Conservation (phyloP, 2,329 filamentous ascomycete genomes). For the Biscogniauxia sp. region DNA sequence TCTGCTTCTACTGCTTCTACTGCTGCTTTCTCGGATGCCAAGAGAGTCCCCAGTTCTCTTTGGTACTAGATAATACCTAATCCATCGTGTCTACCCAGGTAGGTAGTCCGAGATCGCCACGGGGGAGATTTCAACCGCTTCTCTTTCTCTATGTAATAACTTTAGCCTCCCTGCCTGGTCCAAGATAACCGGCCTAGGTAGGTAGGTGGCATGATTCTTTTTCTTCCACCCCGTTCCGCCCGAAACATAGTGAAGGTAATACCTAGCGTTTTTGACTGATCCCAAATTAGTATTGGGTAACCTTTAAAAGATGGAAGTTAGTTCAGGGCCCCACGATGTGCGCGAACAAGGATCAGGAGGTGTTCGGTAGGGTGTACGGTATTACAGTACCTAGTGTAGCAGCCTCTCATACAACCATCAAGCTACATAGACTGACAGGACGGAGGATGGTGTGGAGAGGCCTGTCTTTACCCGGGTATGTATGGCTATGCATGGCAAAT, state of each 20-base stretch:
- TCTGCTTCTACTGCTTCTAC: too few species aligned
- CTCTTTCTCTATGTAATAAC: not conserved
- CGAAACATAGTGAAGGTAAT: too few species aligned
- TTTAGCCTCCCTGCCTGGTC: not conserved
- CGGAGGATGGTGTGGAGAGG: constrained; percentile 7
- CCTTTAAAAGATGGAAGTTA: not conserved
- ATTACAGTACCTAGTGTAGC: too few species aligned
- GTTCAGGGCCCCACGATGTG: not conserved
- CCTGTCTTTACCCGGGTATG: constrained; percentile 25
- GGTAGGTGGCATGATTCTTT: not conserved
- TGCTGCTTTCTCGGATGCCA: not conserved
- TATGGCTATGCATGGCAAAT: constrained; percentile 12
- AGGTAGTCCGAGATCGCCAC: not conserved
- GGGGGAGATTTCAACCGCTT: not conserved
- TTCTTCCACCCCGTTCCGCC: not conserved
- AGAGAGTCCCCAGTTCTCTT: not conserved
- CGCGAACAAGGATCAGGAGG: not conserved
- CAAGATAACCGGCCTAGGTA: not conserved
- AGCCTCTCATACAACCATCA: too few species aligned
- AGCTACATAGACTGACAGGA: constrained; percentile 1
- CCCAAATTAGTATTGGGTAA: not conserved
- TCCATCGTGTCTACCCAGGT: not conserved
- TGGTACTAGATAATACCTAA: not conserved
- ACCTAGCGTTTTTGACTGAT: not conserved
- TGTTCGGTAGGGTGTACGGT: not conserved